Conservation (phyloP, 2,329 filamentous ascomycete genomes). For the Torrubiellomyces zombiae region DNA sequence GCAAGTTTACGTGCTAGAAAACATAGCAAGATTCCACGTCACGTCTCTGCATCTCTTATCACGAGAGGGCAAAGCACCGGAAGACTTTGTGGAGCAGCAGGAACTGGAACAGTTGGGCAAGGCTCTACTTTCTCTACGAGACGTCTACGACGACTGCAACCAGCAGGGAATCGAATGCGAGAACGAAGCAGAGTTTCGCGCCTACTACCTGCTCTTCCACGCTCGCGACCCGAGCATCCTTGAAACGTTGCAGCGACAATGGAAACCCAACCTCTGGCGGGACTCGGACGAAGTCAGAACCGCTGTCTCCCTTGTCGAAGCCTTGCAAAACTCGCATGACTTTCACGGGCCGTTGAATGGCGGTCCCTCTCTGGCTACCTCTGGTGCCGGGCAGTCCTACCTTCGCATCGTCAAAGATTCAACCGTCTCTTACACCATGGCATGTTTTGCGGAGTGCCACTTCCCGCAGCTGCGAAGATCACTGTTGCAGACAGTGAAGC, state of each 20-base stretch:
- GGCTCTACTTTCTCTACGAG: slow-evolving; percentile 45
- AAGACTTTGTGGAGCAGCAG: slow-evolving; percentile 49
- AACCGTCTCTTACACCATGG: slow-evolving; percentile 50
- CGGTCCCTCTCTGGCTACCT: slow-evolving; percentile 28
- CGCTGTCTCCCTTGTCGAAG: slow-evolving; percentile 42
- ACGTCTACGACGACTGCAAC: slow-evolving; percentile 49
- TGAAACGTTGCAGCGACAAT: slow-evolving; percentile 35
- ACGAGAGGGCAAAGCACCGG: slow-evolving; percentile 33
- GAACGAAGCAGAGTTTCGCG: slow-evolving; percentile 50
- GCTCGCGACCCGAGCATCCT: slow-evolving; percentile 39
- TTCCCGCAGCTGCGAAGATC: slow-evolving; percentile 43
- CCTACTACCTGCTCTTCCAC: slow-evolving; percentile 48
- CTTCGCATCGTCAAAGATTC: slow-evolving; percentile 42
- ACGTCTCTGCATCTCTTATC: slow-evolving; percentile 47
- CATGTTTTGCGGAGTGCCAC: slow-evolving; percentile 52
- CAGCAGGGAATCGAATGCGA: slow-evolving; percentile 38
- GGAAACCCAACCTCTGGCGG: slow-evolving; percentile 37
- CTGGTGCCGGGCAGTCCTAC: slow-evolving; percentile 34
- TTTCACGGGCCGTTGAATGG: slow-evolving; percentile 40
- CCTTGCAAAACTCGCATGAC: slow-evolving; percentile 40
- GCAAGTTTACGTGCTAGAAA: slow-evolving; percentile 48
- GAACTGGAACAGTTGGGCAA: slow-evolving; percentile 53
- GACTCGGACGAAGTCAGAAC: slow-evolving; percentile 42
- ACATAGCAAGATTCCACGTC: slow-evolving; percentile 50
- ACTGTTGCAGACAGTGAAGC: slow-evolving; percentile 37